These are phyloP conservation scores for Suhomyces xylopsoci DNA, from an alignment of 805 yeast genomes.

Conservation along the genomic window DNA sequence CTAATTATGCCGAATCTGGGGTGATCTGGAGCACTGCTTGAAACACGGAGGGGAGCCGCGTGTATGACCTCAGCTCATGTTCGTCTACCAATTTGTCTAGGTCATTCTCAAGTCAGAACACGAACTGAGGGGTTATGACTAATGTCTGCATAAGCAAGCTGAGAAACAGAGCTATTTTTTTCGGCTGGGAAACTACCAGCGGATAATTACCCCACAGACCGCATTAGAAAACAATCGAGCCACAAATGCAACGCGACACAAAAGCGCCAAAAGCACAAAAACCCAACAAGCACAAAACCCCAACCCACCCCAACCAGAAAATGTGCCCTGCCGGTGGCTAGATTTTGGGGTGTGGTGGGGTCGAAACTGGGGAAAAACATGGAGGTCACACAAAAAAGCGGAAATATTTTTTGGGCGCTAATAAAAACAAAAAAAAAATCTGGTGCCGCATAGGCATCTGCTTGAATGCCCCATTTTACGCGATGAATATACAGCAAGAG, in stretches of 20 bases:
- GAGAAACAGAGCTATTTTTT: background rate
- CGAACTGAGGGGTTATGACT: background rate
- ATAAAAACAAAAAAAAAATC: background rate
- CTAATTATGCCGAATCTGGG: background rate
- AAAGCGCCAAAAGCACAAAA: background rate
- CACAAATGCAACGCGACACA: background rate
- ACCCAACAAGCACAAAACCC: background rate
- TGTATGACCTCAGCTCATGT: background rate
- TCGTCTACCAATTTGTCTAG: background rate
- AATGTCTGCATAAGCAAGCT: background rate
- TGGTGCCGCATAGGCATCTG: background rate
- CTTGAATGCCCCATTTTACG: background rate
- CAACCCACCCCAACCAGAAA: background rate
- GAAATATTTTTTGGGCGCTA: background rate
- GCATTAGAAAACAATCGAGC: background rate
- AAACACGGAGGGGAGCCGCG: background rate
- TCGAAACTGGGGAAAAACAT: background rate
- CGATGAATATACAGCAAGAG: background rate
- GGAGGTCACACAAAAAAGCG: background rate
- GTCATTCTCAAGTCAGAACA: background rate
- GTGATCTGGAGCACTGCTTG: background rate
- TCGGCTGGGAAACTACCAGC: background rate
- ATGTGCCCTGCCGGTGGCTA: background rate
- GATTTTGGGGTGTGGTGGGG: background rate
- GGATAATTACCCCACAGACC: conserved; percentile 7